Conservation (phyloP, 192 early-diverging fungal species). For the Backusella psychrophila region DNA sequence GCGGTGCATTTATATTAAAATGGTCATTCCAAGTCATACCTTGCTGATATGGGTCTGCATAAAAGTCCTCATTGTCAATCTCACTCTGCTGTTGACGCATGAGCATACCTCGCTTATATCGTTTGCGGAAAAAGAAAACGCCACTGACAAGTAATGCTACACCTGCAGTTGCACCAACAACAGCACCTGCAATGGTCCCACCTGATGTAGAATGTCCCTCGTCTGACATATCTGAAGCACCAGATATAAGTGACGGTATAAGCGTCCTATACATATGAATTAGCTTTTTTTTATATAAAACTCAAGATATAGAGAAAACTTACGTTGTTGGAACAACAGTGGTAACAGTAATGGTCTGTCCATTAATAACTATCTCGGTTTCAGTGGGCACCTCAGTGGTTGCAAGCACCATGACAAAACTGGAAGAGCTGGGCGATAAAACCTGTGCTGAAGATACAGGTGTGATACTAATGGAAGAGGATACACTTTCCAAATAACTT, state of each 20-base stretch:
- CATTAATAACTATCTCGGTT: slow-evolving; percentile 13
- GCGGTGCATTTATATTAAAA: not conserved
- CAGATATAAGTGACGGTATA: slow-evolving; percentile 8
- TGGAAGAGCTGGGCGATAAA: not conserved
- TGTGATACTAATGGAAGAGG: not conserved
- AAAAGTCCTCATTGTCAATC: slow-evolving; percentile 14
- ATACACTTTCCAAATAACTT: not conserved
- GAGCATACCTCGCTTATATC: not conserved
- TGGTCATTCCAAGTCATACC: not conserved
- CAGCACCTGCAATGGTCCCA: slow-evolving; percentile 8
- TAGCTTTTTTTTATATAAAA: not conserved
- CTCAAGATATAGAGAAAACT: not conserved
- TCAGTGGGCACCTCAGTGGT: slow-evolving; percentile 3
- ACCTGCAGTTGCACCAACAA: slow-evolving; percentile 1
- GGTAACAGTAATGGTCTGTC: slow-evolving; percentile 7
- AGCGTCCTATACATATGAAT: not conserved
- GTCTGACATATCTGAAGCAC: not conserved
- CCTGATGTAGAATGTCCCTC: not conserved
- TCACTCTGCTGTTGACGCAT: slow-evolving; percentile 6
- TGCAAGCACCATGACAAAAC: not conserved
- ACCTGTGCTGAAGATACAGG: not conserved
- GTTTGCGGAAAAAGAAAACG: not conserved
- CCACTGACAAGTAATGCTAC: not conserved
- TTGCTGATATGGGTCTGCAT: slow-evolving; percentile 15
- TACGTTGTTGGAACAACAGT: slow-evolving; percentile 15